A percentile compares a stretch with the other conserved stretches of the same genome.
Conservation (phyloP, 768 basidiomycete genomes). For the Lyophyllum shimeji region DNA sequence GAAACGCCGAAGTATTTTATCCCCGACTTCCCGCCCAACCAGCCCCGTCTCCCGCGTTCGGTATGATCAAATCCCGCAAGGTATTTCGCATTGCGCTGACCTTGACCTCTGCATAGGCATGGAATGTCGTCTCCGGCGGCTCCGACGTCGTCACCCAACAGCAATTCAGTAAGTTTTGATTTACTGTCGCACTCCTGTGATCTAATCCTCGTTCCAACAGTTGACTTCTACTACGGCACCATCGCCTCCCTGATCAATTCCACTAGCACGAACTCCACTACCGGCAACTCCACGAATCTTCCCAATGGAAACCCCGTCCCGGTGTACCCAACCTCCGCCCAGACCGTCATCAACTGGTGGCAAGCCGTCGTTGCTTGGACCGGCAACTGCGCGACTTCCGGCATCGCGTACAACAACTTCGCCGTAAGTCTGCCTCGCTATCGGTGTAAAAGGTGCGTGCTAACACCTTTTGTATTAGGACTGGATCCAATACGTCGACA, state of each 20-base stretch:
- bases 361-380: not conserved
- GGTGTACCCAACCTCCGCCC: not conserved
- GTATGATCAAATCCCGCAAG: not conserved
- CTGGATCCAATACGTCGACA: not conserved
- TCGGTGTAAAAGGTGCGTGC: not conserved
- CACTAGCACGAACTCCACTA: not conserved
- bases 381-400: not conserved
- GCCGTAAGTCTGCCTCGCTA: not conserved
- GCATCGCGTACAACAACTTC: not conserved
- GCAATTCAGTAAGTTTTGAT: not conserved
- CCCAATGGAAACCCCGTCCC: no score
- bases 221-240: not conserved
- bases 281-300: no score
- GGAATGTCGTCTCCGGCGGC: not conserved
- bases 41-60: not conserved
- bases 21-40: not conserved
- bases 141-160: not conserved
- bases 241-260: not conserved
- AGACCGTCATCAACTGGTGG: not conserved
- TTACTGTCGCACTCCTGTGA: not conserved
- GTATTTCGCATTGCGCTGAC: not conserved
- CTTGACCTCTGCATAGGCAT: not conserved
- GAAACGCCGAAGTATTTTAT: not conserved
- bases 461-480: not conserved
- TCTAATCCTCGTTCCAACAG: not conserved